Evolutionary conservation across 2,329 filamentous ascomycete genomes (phyloP).

Genomic region (Colletotrichum scovillei): DNA sequence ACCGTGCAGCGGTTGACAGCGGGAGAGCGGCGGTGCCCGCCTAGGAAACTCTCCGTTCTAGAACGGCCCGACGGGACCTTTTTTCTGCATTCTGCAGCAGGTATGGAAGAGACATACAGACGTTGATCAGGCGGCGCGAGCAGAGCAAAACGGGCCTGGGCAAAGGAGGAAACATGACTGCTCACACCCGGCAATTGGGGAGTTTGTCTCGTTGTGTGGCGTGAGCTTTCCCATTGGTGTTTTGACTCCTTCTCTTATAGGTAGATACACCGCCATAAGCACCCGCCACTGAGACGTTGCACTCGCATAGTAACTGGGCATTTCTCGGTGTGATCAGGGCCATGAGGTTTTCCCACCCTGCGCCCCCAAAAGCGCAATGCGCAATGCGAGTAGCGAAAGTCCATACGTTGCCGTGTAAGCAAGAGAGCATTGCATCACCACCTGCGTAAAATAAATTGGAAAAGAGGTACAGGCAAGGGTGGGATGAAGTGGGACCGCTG

Average conservation of each 20-base stretch:
- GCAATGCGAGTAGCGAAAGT: not conserved
- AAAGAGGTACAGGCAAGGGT: not conserved
- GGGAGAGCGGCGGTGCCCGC: conserved; percentile 15
- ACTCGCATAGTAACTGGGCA: conserved; percentile 1
- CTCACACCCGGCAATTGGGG: not conserved
- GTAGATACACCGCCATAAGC: not conserved
- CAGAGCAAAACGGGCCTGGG: not conserved
- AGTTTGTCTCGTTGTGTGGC: not conserved
- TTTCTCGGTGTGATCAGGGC: not conserved
- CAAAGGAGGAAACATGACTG: not conserved
- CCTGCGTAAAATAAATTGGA: not conserved
- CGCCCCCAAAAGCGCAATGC: not conserved
- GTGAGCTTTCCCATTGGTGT: not conserved
- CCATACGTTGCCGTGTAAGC: not conserved
- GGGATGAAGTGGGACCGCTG: not conserved
- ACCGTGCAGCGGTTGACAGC: conserved; percentile 31
- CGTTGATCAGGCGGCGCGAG: too few relatives aligned
- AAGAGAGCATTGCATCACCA: conserved; percentile 14
- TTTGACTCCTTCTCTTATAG: not conserved
- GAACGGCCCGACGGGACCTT: not conserved
- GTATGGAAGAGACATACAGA: too few relatives aligned
- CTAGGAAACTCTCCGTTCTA: not conserved
- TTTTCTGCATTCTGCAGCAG: not conserved
- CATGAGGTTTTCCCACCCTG: not conserved
- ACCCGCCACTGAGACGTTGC: conserved; percentile 12